Base-by-base conservation (phyloP, 129 eudicot species). In the Lactuca saligna region DNA sequence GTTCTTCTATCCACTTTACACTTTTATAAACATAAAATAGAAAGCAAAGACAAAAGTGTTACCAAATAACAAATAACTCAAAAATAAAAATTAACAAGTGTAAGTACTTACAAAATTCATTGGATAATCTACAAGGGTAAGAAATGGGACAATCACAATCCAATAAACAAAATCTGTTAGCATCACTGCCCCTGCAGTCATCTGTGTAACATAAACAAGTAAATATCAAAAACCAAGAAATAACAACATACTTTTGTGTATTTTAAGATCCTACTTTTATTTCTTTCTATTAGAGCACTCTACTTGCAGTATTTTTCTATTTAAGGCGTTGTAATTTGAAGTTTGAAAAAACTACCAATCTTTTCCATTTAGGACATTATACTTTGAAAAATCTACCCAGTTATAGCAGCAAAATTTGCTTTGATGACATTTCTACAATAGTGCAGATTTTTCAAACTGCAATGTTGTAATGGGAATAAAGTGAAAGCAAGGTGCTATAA, bases 81-180 rank as follows among this genome's bases (percentile, higher is more conserved):
- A 8, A 4, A 32, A 66, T 31, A 7, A 44, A 66, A 69, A 2
- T 15, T 15, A 42, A 57, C 4, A 63, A 20, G 68, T 32, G 38
- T n/a, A 60, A 74, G 71, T 44, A 79, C 97, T 87, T 76, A 90
- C 97, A 66, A 67, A 63, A 64, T 50, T 81, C 85, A 85, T 67
- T 44, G 89, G 84, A 62, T 80, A 87, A 17, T 79, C 84, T 65
- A 39, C 78, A 72, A 80, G 72, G 75, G 82, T 74, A 67, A 91
- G 82, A 58, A 88, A 91, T 57, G 97, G 97, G 78, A 83, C 82
- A 9, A 87, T 87, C 55, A 91, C 75, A 48, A 61, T 49, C 97
- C 97, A 91, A 81, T 87, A 91, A 72, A 91, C 85, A 79, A 46
- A 44, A 82, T 87, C 96, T 15, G 97, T 91, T 63, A 91, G 82